Evolutionary conservation across 2,329 filamentous ascomycete species (phyloP).

Genomic region (Arthrocladium fulminans): DNA sequence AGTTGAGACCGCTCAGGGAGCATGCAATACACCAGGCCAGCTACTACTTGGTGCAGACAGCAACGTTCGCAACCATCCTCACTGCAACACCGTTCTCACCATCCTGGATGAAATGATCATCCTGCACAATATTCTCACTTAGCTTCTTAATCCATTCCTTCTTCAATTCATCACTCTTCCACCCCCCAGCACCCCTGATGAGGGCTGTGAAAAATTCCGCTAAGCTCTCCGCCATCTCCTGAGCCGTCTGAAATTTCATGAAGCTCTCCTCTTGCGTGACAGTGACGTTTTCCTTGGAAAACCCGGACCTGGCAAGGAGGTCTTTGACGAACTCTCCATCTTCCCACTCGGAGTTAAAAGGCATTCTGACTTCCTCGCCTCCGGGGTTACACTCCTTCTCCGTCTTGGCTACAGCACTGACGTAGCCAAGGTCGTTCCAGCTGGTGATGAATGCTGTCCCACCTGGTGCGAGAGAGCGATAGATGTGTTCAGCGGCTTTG

Average conservation of each 20-base stretch:
- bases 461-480: slow-evolving; percentile 18
- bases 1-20: too few species aligned
- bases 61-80: slow-evolving; percentile 4
- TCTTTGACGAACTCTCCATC: background rate
- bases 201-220: background rate
- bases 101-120: background rate
- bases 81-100: background rate
- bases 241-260: background rate
- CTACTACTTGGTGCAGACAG: slow-evolving; percentile 5
- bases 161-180: slow-evolving; percentile 1
- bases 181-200: background rate
- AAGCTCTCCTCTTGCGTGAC: background rate
- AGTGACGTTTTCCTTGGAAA: background rate
- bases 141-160: background rate
- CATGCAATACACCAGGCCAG: too few species aligned
- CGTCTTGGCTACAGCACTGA: background rate
- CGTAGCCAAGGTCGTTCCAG: slow-evolving; percentile 13
- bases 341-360: background rate
- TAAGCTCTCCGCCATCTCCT: background rate
- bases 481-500: slow-evolving; percentile 14
- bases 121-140: background rate
- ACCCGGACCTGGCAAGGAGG: background rate
- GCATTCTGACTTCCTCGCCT: background rate
- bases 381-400: slow-evolving; percentile 1
- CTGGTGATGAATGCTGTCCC: slow-evolving; percentile 15